These are phyloP conservation scores for Microcyclospora tardicrescens DNA, from an alignment of 2,329 filamentous ascomycete genomes.

Conservation along the genomic window DNA sequence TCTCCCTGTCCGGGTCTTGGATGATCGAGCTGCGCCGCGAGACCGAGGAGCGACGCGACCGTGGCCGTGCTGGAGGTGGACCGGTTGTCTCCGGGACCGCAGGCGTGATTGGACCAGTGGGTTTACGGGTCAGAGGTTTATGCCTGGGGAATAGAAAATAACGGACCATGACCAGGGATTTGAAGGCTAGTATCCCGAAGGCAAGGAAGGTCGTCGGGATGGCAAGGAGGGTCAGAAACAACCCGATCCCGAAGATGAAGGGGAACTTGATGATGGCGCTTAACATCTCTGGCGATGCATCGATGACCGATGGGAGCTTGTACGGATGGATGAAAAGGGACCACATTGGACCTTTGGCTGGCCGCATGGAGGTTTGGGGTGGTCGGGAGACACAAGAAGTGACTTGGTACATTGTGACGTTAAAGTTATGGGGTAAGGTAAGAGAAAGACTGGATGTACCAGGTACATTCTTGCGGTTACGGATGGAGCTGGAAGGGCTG, in stretches of 20 bases:
- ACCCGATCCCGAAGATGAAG: conserved; percentile 3
- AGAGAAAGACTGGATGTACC: no score
- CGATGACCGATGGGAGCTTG: no score
- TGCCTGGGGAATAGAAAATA: conserved; percentile 28
- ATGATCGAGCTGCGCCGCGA: conserved; percentile 4
- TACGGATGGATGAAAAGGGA: no score
- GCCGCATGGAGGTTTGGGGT: no score
- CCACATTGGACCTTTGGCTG: no score
- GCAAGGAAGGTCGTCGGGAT: conserved; percentile 4
- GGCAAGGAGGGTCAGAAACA: conserved; percentile 6
- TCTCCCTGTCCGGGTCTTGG: background rate
- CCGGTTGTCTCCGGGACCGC: conserved; percentile 1
- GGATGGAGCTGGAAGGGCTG: no score
- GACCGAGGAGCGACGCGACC: conserved; percentile 22
- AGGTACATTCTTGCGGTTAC: no score
- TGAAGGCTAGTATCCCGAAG: conserved; percentile 24
- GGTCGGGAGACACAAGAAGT: no score
- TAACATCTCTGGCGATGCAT: no score
- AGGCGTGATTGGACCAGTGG: background rate
- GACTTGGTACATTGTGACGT: no score
- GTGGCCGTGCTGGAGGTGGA: conserved; percentile 1
- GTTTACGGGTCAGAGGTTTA: conserved; percentile 24
- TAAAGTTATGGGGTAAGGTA: no score
- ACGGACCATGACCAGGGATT: conserved; percentile 29
- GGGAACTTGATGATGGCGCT: background rate